These are phyloP conservation scores for Knoxia roxburghii DNA, from an alignment of 257 asterid genomes.

Conservation along the genomic window DNA sequence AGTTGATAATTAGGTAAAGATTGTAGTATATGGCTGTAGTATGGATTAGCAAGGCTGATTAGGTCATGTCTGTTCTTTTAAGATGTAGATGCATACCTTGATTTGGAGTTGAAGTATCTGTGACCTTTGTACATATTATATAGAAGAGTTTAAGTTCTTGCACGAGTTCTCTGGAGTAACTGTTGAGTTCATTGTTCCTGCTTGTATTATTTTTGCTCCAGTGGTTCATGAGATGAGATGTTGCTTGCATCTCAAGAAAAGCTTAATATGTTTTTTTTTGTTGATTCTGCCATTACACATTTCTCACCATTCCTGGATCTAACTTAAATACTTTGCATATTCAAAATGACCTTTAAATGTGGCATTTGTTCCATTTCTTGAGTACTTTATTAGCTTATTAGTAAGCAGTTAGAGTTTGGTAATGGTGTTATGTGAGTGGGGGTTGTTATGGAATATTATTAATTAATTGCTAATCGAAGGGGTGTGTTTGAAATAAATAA, in stretches of 20 bases:
- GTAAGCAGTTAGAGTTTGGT: neutral
- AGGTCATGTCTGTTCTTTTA: neutral
- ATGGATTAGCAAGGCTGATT: neutral
- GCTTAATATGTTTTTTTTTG: neutral
- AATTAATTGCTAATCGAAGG: too few species aligned
- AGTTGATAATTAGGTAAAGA: neutral
- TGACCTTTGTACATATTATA: neutral
- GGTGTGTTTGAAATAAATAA: too few species aligned
- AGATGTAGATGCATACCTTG: neutral
- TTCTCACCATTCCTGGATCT: too few species aligned
- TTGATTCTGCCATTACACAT: neutral
- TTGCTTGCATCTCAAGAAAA: neutral
- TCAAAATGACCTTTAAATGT: too few species aligned
- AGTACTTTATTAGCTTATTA: neutral
- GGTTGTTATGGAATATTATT: too few species aligned
- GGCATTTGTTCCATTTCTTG: too few species aligned
- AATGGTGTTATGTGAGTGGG: slow-evolving; percentile 7
- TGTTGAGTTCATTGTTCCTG: too few species aligned
- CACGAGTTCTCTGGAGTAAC: too few species aligned
- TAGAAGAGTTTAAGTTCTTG: neutral
- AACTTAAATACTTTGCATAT: too few species aligned
- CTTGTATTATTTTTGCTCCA: neutral
- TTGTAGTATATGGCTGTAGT: neutral
- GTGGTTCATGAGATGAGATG: neutral
- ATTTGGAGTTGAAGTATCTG: slow-evolving; percentile 6